These are phyloP conservation scores for Curvularia sp. DNA, from an alignment of 2,329 filamentous ascomycete species.

Conservation along the genomic window DNA sequence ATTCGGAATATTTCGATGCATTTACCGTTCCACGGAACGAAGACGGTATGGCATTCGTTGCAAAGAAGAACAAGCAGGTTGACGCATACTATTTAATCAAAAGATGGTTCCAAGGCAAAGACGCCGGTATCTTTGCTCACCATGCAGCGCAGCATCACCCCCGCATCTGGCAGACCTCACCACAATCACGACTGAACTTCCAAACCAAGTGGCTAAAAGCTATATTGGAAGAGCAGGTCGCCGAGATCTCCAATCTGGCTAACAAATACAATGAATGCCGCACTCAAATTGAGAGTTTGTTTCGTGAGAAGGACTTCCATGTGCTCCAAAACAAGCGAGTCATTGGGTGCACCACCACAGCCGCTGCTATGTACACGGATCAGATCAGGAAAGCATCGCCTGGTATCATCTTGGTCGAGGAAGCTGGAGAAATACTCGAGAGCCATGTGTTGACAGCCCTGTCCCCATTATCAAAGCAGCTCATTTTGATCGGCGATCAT, in stretches of 20 bases:
- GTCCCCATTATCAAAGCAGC: constrained; percentile 62
- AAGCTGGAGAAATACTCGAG: constrained; percentile 77
- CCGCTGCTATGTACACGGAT: constrained; percentile 66
- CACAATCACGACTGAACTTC: constrained; percentile 47
- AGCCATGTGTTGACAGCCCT: constrained; percentile 70
- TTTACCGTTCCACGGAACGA: constrained; percentile 59
- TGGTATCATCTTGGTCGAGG: constrained; percentile 71
- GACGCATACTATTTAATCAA: constrained; percentile 59
- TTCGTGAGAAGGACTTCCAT: constrained; percentile 34
- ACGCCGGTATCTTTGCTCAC: constrained; percentile 55
- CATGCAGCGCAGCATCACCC: constrained; percentile 35
- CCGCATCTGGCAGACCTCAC: constrained; percentile 62
- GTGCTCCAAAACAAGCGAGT: constrained; percentile 63
- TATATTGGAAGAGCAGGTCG: constrained; percentile 59
- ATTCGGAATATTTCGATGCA: constrained; percentile 62
- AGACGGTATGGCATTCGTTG: constrained; percentile 58
- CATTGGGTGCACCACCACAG: constrained; percentile 75
- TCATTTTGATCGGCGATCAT: constrained; percentile 76
- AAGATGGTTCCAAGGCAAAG: constrained; percentile 59
- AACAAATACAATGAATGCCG: constrained; percentile 55
- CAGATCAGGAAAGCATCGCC: constrained; percentile 63
- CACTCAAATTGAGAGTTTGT: constrained; percentile 45
- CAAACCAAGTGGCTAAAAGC: constrained; percentile 36
- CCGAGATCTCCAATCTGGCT: constrained; percentile 50
- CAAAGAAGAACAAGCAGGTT: constrained; percentile 55